Base-by-base conservation (phyloP, 306 rosid genomes). In the Boehmeria nivea region DNA sequence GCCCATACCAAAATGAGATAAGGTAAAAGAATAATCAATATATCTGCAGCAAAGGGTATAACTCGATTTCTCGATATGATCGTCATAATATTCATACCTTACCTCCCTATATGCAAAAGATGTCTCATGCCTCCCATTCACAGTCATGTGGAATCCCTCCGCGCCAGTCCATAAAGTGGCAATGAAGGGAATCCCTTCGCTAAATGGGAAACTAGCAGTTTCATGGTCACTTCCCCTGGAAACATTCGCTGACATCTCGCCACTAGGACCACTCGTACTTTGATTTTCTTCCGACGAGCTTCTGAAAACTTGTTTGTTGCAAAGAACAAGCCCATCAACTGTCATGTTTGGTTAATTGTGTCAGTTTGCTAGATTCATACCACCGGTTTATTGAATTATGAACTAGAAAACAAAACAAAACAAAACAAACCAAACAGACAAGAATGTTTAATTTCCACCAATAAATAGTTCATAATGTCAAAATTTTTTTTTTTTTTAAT, bases 61-160 rank as follows among this genome's bases (percentile, higher is more conserved):
- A 31, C 36, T 14, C 36, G 26, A 37, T 18, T 57, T 57, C 49
- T 22, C 19, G 4, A 54, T 47, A 16, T 52, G 6, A 75, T 53
- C 21, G 62, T 43, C 23, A 48, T 31, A 59, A 64, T 49, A 54
- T 56, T 70, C 78, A 46, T 78, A 75, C 70, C 88, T 72, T 90
- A 90, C 97, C 95, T 86, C 94, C 83, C 98, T 72, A 75, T 82
- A 87, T 19, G 86, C 85, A 67, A 91, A 91, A 60, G 98, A 87
- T 43, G 98, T 91, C 71, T 87, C 98, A 21, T 87, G 98, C 57
- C 96, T 78, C 71, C 98, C 96, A 63, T 78, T 84, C 53, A 91
- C 89, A 16, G 94, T 87, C 88, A 87, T 72, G 72, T 91, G 98
- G 64, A 84, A 91, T 69, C 98, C 98, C 77, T 87, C 98, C 43